phyloP scores from a whole-genome alignment of 1,284 basidiomycete genomes.

The Trichosporon faecale region DNA sequence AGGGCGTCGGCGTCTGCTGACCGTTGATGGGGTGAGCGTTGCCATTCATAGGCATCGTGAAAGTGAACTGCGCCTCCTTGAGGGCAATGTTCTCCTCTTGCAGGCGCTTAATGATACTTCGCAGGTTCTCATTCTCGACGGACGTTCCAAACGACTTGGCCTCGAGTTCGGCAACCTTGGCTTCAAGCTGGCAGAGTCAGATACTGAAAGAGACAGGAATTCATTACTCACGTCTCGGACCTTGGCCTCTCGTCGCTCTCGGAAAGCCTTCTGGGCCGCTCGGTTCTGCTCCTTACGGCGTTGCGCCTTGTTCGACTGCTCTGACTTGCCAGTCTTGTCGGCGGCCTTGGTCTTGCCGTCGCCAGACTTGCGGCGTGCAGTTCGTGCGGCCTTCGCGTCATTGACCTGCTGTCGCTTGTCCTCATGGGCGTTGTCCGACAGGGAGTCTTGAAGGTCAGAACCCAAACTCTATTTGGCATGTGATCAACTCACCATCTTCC shows the following conservation, averaged over 20 bases:
- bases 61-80: constrained; percentile 51
- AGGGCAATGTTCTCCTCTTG: constrained; percentile 53
- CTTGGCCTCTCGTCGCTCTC: constrained; percentile 51
- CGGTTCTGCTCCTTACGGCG: constrained; percentile 53
- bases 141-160: constrained; percentile 45
- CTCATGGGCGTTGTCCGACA: constrained; percentile 39
- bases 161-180: constrained; percentile 50
- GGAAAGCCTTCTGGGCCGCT: constrained; percentile 53
- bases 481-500: constrained; percentile 34
- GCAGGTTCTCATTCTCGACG: constrained; percentile 52
- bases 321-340: constrained; percentile 12
- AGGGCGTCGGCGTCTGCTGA: constrained; percentile 15
- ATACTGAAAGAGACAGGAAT: too few species aligned
- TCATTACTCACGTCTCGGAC: constrained; percentile 49
- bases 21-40: constrained; percentile 15
- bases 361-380: constrained; percentile 22
- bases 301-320: constrained; percentile 42
- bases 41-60: constrained; percentile 44
- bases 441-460: constrained; percentile 36
- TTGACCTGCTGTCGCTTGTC: constrained; percentile 41
- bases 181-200: constrained; percentile 43
- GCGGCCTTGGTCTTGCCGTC: constrained; percentile 15
- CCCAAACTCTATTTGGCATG: neutral
- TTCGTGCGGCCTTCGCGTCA: constrained; percentile 19
- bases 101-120: constrained; percentile 48